Percentiles rank a stretch among this genome's conserved stretches.
Conservation (phyloP, 345 rosid species). For the Corchorus olitorius region DNA sequence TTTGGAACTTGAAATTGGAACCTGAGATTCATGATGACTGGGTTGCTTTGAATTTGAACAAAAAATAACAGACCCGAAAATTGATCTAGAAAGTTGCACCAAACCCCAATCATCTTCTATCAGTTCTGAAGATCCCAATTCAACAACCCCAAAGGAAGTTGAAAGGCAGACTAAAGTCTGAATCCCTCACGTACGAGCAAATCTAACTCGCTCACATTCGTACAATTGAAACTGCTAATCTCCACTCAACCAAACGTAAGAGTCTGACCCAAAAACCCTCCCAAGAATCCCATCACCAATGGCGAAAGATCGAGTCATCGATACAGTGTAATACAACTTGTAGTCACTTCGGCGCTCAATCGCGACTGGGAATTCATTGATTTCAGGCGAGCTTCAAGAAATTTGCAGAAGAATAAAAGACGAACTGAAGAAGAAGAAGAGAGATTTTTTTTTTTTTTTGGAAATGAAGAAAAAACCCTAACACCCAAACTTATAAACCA, state of each 20-base stretch:
- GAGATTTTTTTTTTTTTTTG: no score
- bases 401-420: no score
- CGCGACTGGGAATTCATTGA: no score
- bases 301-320: constrained; percentile 36
- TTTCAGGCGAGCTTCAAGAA: no score
- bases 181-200: constrained; percentile 51
- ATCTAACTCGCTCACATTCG: constrained; percentile 50
- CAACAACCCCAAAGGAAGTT: constrained; percentile 51
- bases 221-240: constrained; percentile 31
- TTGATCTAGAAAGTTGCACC: constrained; percentile 25
- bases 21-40: constrained; percentile 7
- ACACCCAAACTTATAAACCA: no score
- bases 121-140: constrained; percentile 49
- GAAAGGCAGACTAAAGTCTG: constrained; percentile 49
- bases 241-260: constrained; percentile 43
- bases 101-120: constrained; percentile 40
- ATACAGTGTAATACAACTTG: constrained; percentile 48
- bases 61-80: no score
- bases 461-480: no score
- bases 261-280: constrained; percentile 34
- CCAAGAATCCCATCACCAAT: constrained; percentile 43
- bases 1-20: background rate
- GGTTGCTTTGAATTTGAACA: constrained; percentile 4
- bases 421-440: no score
- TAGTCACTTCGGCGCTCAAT: constrained; percentile 17